Evolutionary conservation across 495 filamentous ascomycete genomes (phyloP), one percentile per base, ranked within the genome.

Genomic region (Xylaria venustula): DNA sequence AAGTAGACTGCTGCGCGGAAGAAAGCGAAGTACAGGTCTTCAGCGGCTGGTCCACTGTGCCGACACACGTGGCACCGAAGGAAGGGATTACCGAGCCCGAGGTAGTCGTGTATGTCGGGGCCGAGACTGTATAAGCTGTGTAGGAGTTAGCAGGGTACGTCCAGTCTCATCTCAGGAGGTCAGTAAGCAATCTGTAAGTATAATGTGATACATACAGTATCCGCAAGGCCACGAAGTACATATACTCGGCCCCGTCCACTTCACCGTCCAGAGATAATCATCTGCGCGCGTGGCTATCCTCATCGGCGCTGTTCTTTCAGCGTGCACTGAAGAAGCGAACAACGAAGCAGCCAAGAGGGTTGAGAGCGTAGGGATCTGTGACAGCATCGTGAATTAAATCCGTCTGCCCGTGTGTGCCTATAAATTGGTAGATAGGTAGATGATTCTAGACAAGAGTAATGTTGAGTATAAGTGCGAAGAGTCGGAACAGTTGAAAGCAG

Each of bases 1-100:
- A 2, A 25, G 2, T 32, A 1, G 45, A 30, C 32, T 40, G 46
- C 19, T n/a, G n/a, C n/a, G n/a, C n/a, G n/a, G n/a, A n/a, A n/a
- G n/a, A n/a, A n/a, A n/a, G n/a, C n/a, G 47, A 32, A 17, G 48
- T 41, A 9, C 57, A 60, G 25, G 30, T 5, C 5, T 25, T 2
- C 23, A 42, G 26, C n/a, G 34, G 34, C 57, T 60, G 26, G 37
- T 60, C 57, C 6, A 60, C 57, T 1, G 57, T 50, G 22, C 57
- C 57, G 12, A 11, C 14, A 23, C 57, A 60, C 0, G 46, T 22
- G 15, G 57, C 57, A 17, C 41, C 36, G 57, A 60, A 52, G 1
- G 34, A 11, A 22, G 48, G 48, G 20, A 60, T 17, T 12, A n/a
- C n/a, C n/a, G n/a, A 20, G 25, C 57, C 57, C 37, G 14, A 19